Percentiles rank a stretch among this genome's conserved stretches.
Conservation (phyloP, 1,284 basidiomycete species). For the Xerocomus minutiporus region DNA sequence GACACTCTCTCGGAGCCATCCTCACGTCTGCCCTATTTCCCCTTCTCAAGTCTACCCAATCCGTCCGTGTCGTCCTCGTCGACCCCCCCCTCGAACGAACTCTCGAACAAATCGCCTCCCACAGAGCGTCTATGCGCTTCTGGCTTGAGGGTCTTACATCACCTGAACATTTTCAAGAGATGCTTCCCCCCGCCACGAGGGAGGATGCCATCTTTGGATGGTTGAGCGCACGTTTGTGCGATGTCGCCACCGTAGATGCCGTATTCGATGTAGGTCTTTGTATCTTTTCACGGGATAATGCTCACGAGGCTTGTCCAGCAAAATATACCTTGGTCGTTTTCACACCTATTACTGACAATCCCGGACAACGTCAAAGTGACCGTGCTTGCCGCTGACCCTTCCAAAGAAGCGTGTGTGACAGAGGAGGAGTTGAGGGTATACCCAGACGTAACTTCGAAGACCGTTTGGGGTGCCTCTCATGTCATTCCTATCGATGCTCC, state of each 20-base stretch:
- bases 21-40: conserved; percentile 6
- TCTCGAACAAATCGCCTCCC: neutral
- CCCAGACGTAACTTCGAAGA: conserved; percentile 11
- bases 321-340: conserved; percentile 19
- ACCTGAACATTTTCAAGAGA: neutral
- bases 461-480: conserved; percentile 12
- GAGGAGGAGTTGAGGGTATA: conserved; percentile 10
- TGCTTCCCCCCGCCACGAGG: neutral
- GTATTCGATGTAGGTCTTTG: conserved; percentile 10
- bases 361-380: conserved; percentile 16
- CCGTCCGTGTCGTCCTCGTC: conserved; percentile 12
- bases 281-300: neutral
- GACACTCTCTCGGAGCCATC: conserved; percentile 21
- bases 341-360: neutral
- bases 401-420: conserved; percentile 1
- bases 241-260: conserved; percentile 2
- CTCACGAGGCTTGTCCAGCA: conserved; percentile 11
- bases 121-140: neutral
- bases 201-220: conserved; percentile 1
- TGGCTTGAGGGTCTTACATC: neutral
- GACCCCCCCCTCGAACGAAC: conserved; percentile 18
- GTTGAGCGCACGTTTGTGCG: neutral
- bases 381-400: conserved; percentile 18
- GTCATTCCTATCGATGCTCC: conserved; percentile 11
- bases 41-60: conserved; percentile 3